Conservation (phyloP, 257 asterid species). For the Penstemon newberryi region DNA sequence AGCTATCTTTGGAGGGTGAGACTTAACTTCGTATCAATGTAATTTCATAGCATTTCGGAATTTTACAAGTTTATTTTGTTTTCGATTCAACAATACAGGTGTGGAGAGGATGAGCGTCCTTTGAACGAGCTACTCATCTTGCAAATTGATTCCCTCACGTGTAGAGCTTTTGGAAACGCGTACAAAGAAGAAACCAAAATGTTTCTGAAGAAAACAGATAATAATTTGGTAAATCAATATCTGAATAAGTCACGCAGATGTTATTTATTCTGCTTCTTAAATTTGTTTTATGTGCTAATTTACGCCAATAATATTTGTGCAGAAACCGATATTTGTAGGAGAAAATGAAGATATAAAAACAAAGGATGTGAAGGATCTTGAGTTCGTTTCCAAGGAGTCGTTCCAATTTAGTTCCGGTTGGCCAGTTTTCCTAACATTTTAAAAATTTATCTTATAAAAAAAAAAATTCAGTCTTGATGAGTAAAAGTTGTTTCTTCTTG, state of each 20-base stretch:
- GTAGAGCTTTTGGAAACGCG: constrained; percentile 35
- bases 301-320: constrained; percentile 25
- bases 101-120: constrained; percentile 98
- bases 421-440: neutral
- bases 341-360: constrained; percentile 39
- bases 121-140: constrained; percentile 74
- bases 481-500: constrained; percentile 19
- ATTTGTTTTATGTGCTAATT: neutral
- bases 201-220: constrained; percentile 37
- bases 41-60: neutral
- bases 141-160: constrained; percentile 41
- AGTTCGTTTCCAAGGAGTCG: constrained; percentile 41
- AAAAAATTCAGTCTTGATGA: neutral
- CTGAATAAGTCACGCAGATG: neutral
- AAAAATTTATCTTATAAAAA: neutral
- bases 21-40: neutral
- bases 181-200: constrained; percentile 41
- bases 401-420: constrained; percentile 46
- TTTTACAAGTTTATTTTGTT: neutral
- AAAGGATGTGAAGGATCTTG: constrained; percentile 49
- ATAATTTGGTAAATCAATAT: constrained; percentile 35
- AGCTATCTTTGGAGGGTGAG: constrained; percentile 88
- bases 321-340: constrained; percentile 32
- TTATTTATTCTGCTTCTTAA: neutral
- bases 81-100: constrained; percentile 42